Evolutionary conservation across 305 asterid species (phyloP).

Genomic region (Fraxinus sp.): DNA sequence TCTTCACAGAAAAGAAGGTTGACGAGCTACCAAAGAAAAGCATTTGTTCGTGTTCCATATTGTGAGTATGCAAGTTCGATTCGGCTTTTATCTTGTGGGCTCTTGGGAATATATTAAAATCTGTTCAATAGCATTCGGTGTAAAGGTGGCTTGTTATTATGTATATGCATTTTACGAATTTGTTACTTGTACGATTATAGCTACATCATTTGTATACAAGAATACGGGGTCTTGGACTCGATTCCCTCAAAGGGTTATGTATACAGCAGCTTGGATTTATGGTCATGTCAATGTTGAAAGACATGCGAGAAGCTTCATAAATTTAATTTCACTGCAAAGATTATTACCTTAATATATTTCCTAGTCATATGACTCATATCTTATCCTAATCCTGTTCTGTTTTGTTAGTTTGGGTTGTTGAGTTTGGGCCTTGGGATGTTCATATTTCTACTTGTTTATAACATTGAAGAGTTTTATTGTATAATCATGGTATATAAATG

Average conservation of each 20-base stretch:
- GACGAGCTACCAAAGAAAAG: conserved; percentile 39
- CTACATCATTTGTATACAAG: conserved; percentile 18
- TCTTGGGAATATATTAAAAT: conserved; percentile 18
- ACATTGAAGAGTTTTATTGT: background rate
- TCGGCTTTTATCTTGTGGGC: conserved; percentile 28
- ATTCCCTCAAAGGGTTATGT: background rate
- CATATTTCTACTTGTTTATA: background rate
- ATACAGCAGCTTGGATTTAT: background rate
- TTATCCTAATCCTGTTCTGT: background rate
- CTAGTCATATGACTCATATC: too few relatives aligned
- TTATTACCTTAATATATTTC: background rate
- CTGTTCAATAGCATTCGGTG: conserved; percentile 16
- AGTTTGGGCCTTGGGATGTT: background rate
- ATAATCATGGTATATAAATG: background rate
- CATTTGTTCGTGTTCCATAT: conserved; percentile 44
- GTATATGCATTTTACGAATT: conserved; percentile 23
- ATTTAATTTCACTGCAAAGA: background rate
- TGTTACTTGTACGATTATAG: conserved; percentile 25
- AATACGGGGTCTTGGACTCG: background rate
- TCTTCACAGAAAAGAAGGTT: conserved; percentile 45
- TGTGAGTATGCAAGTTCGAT: conserved; percentile 37
- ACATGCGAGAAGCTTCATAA: background rate
- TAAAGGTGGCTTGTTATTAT: conserved; percentile 18
- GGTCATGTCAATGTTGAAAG: background rate
- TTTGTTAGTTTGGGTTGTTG: background rate